A percentile compares a stretch with the other conserved stretches of the same genome.
These are phyloP conservation scores for Oryza brachyantha DNA, from an alignment of 176 grass and related monocot genomes.

Conservation along the genomic window DNA sequence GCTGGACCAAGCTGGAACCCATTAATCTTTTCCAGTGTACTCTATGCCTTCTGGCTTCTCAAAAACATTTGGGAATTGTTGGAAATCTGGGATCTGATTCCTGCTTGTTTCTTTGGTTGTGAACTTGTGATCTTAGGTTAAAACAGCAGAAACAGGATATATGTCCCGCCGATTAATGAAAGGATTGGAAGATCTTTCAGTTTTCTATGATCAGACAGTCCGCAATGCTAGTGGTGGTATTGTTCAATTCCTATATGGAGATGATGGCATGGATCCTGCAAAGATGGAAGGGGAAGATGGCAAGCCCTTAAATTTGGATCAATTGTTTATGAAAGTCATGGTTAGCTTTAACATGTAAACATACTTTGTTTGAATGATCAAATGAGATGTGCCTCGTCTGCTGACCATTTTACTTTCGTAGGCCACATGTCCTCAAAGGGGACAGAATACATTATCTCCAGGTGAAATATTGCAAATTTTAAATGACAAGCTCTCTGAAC, in stretches of 20 bases:
- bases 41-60: neutral
- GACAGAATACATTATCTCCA: constrained; percentile 55
- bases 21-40: neutral
- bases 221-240: constrained; percentile 84
- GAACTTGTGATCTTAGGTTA: constrained; percentile 58
- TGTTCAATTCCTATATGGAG: constrained; percentile 94
- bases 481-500: constrained; percentile 51
- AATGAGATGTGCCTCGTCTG: neutral
- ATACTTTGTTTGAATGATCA: constrained; percentile 25
- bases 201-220: constrained; percentile 96
- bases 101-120: constrained; percentile 26
- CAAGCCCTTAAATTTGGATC: constrained; percentile 89
- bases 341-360: constrained; percentile 43
- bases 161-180: constrained; percentile 98
- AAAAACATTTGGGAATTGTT: neutral
- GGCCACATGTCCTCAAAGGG: constrained; percentile 80
- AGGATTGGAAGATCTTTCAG: constrained; percentile 88
- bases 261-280: constrained; percentile 99
- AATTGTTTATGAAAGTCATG: constrained; percentile 97
- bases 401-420: constrained; percentile 37
- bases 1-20: neutral
- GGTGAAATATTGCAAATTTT: constrained; percentile 49
- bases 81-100: neutral
- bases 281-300: constrained; percentile 97
- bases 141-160: constrained; percentile 99